Evolutionary conservation across 352 stramenopile genomes (phyloP).

Genomic region (Globisporangium megalacanthum): DNA sequence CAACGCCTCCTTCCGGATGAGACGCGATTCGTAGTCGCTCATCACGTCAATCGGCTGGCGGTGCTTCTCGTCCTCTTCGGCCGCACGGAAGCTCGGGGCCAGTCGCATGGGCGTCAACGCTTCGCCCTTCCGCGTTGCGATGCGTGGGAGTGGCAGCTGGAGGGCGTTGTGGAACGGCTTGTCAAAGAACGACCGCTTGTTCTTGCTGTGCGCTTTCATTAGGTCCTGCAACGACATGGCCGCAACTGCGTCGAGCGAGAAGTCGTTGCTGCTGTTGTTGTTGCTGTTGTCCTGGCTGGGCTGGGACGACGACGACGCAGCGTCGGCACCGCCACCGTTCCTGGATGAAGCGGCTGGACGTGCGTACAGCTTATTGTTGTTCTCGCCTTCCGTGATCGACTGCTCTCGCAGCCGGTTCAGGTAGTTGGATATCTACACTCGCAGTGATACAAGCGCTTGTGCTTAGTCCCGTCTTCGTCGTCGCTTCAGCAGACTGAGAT

Average conservation of each 20-base stretch:
- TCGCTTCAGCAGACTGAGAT: not conserved
- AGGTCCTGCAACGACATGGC: conserved; percentile 67
- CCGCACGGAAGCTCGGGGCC: conserved; percentile 46
- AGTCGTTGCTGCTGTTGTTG: conserved; percentile 15
- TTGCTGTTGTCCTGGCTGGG: conserved; percentile 18
- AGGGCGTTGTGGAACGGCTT: conserved; percentile 31
- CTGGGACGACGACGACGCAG: conserved; percentile 33
- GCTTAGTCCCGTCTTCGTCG: not conserved
- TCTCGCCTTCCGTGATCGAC: conserved; percentile 68
- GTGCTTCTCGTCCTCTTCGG: conserved; percentile 80
- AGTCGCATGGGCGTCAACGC: conserved; percentile 31
- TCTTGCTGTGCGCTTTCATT: conserved; percentile 39
- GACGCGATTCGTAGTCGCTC: conserved; percentile 84
- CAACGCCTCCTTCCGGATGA: conserved; percentile 84
- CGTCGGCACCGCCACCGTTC: conserved; percentile 22
- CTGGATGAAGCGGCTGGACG: conserved; percentile 9
- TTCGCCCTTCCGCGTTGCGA: conserved; percentile 16
- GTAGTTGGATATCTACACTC: conserved; percentile 52
- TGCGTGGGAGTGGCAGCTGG: conserved; percentile 29
- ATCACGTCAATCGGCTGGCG: conserved; percentile 83
- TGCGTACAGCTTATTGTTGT: conserved; percentile 73
- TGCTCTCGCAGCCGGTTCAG: conserved; percentile 72
- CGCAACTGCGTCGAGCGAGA: conserved; percentile 46
- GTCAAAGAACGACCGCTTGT: conserved; percentile 48
- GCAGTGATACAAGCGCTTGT: not conserved